phyloP scores from a whole-genome alignment of 768 basidiomycete genomes.

The Cystofilobasidium bisporidii region DNA sequence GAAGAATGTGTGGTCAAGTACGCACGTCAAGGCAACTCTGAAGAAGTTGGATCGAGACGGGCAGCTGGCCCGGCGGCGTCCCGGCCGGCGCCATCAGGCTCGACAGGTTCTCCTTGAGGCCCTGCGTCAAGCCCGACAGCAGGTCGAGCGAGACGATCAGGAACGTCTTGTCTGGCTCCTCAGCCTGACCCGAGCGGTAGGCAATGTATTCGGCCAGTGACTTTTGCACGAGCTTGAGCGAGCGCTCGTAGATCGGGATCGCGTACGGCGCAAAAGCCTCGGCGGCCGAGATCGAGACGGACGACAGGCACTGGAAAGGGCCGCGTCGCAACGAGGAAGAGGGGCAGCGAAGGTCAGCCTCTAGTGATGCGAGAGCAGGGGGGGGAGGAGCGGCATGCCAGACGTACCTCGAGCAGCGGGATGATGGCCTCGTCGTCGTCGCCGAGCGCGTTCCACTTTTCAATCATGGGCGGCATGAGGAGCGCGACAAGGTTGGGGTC shows the following conservation, averaged over 20 bases:
- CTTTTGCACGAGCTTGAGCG: conserved; percentile 70
- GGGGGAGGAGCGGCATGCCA: neutral
- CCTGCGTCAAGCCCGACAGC: conserved; percentile 89
- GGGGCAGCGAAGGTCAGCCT: no score
- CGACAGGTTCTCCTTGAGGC: conserved; percentile 69
- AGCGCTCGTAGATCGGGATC: conserved; percentile 83
- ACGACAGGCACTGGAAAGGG: conserved; percentile 74
- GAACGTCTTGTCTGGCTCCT: conserved; percentile 95
- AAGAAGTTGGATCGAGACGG: conserved; percentile 69
- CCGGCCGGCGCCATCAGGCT: conserved; percentile 48
- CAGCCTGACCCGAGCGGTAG: conserved; percentile 72
- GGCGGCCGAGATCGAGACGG: conserved; percentile 93
- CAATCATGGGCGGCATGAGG: conserved; percentile 87
- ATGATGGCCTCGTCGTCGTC: conserved; percentile 89
- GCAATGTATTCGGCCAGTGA: conserved; percentile 76
- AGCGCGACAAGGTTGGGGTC: conserved; percentile 84
- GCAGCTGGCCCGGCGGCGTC: conserved; percentile 48
- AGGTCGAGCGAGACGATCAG: conserved; percentile 96
- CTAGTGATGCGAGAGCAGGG: no score
- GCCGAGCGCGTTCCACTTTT: conserved; percentile 77
- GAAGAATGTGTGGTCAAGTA: conserved; percentile 2
- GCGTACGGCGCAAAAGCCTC: conserved; percentile 79
- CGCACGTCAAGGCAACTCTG: conserved; percentile 70
- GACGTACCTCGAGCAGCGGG: conserved; percentile 78
- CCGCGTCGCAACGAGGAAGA: neutral